A percentile compares a stretch with the other conserved stretches of the same genome.
These are phyloP conservation scores for Mariannaea elegans DNA, from an alignment of 2,329 filamentous ascomycete genomes.

Conservation along the genomic window DNA sequence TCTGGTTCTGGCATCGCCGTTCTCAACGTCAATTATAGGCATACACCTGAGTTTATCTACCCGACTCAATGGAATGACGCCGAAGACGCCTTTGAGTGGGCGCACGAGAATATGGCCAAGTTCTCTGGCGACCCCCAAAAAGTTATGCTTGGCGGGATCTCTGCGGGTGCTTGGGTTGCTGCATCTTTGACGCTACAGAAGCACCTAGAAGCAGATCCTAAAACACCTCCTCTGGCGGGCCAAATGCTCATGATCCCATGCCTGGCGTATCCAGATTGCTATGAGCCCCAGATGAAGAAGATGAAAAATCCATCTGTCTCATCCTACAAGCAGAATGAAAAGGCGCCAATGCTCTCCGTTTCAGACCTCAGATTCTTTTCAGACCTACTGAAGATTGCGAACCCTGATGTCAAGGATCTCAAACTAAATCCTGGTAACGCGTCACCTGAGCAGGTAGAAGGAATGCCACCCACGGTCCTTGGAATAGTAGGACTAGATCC, in stretches of 20 bases:
- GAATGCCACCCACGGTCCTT: conserved; percentile 54
- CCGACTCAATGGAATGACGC: conserved; percentile 63
- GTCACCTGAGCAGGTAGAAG: conserved; percentile 44
- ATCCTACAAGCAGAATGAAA: conserved; percentile 54
- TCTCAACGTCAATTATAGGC: conserved; percentile 66
- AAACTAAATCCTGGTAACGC: conserved; percentile 50
- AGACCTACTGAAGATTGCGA: conserved; percentile 36
- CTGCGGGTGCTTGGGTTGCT: conserved; percentile 55
- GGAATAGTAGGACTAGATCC: conserved; percentile 56
- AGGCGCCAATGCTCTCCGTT: conserved; percentile 59
- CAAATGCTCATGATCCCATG: conserved; percentile 62
- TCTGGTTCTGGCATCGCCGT: conserved; percentile 53
- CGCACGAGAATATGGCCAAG: conserved; percentile 46
- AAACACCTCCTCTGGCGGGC: conserved; percentile 51
- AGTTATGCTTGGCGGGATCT: conserved; percentile 59
- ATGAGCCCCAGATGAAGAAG: conserved; percentile 42
- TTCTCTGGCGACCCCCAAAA: conserved; percentile 21
- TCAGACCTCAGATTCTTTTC: conserved; percentile 33
- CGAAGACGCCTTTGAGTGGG: conserved; percentile 64
- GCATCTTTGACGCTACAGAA: conserved; percentile 52
- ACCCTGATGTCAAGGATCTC: conserved; percentile 43
- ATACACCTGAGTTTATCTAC: conserved; percentile 62
- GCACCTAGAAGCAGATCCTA: conserved; percentile 37
- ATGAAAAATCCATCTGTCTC: conserved; percentile 51
- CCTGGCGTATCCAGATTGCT: conserved; percentile 41